Evolutionary conservation across 1,284 basidiomycete species (phyloP), one percentile per base, ranked within the genome.

Genomic region (Coriolopsis trogii): DNA sequence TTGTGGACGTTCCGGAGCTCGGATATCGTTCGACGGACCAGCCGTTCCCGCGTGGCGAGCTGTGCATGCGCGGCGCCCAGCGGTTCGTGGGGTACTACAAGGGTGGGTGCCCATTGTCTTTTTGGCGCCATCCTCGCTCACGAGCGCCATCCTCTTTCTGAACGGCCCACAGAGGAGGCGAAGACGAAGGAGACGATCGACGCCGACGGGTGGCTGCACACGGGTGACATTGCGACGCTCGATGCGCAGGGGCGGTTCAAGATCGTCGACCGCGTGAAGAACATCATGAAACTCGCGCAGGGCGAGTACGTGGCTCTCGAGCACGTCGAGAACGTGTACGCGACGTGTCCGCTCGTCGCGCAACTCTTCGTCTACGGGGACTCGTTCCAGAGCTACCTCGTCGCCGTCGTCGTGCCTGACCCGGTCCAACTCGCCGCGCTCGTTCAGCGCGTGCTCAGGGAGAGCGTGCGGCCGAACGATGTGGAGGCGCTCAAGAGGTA

Each of bases 251-350:
- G 95, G 24, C 85, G 95, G 13, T 68, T 98, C 70, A 91, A 83
- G 74, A 96, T 99, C 66, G 83, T 98, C 50, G 97, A 99, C 72
- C 85, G 96, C 51, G 87, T 98, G 67, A 98, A 96, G 90, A 97
- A 98, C 71, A 92, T 97, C 67, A 91, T 97, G 87, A 98, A 97
- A 73, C 88, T 98, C 45, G 78, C 90, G 20, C 95, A 97, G 72
- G 95, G 94, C 61, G 97, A 99, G 75, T 99, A 99, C 69, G 95
- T 99, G 47, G 95, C 96, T 16, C 81, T 99, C 48, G 96, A 99
- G 75, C 95, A 95, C 72, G 79, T 97, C 49, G 95, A 98, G 72
- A 91, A 91, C 63, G 69, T 84, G 46, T 96, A 94, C 71, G 77
- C 78, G 55, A 74, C 85, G 43, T 83, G 81, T 52, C 86, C 93